These are phyloP conservation scores for Harrya chromipes DNA, from an alignment of 768 basidiomycete genomes.

Conservation along the genomic window DNA sequence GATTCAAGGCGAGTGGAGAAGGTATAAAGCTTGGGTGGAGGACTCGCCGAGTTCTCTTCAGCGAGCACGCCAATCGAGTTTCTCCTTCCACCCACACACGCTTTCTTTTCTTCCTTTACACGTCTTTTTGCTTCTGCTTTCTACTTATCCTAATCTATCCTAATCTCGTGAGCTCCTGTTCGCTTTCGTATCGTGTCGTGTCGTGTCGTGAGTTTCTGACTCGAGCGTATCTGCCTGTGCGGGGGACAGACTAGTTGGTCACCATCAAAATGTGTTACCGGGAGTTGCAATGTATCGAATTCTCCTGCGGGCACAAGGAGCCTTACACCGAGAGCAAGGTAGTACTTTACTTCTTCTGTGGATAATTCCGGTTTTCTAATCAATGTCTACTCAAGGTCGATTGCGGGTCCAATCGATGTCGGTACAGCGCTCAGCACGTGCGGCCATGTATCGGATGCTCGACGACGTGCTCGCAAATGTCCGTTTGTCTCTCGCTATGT, in stretches of 20 bases:
- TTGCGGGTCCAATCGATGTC: slow-evolving; percentile 38
- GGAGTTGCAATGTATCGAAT: slow-evolving; percentile 35
- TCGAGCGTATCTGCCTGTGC: too few species aligned
- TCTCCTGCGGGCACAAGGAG: slow-evolving; percentile 38
- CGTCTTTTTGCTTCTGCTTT: slow-evolving; percentile 3
- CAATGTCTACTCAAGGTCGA: slow-evolving; percentile 35
- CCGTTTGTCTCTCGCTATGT: slow-evolving; percentile 6
- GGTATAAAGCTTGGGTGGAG: slow-evolving; percentile 22
- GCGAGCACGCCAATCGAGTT: slow-evolving; percentile 9
- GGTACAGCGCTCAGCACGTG: slow-evolving; percentile 41
- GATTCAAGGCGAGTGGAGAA: slow-evolving; percentile 3
- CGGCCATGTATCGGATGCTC: slow-evolving; percentile 36
- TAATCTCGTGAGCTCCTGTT: slow-evolving; percentile 16
- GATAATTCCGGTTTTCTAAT: slow-evolving; percentile 11
- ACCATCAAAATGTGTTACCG: slow-evolving; percentile 42
- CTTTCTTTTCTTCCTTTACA: not conserved
- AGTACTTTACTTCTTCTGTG: slow-evolving; percentile 20
- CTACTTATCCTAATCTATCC: slow-evolving; percentile 21
- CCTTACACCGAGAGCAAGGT: slow-evolving; percentile 32
- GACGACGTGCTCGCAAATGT: slow-evolving; percentile 42
- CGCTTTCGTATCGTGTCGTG: too few species aligned
- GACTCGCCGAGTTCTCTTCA: not conserved
- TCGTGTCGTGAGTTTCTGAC: slow-evolving; percentile 11
- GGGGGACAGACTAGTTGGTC: not conserved
- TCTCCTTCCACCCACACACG: not conserved